Evolutionary conservation across 768 basidiomycete genomes (phyloP).

Genomic region (Cyclocybe cylindracea): DNA sequence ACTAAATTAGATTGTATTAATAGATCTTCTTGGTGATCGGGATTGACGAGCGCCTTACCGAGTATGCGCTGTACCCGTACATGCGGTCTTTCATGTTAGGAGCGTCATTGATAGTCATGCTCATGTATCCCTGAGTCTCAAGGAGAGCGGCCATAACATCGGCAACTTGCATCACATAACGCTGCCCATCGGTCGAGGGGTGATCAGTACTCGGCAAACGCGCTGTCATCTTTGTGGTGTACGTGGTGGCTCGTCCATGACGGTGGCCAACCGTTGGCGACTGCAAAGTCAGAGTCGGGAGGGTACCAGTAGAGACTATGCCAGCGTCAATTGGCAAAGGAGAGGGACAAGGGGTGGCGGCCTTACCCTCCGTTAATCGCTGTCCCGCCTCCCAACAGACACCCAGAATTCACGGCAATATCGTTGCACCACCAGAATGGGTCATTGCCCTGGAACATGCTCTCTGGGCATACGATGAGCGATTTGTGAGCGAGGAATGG

Average conservation of each 20-base stretch:
- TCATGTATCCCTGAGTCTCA: conserved; percentile 48
- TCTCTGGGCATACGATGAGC: conserved; percentile 33
- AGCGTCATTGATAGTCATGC: conserved; percentile 56
- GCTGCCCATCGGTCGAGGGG: conserved; percentile 60
- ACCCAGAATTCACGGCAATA: conserved; percentile 62
- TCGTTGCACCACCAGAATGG: conserved; percentile 71
- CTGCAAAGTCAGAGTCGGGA: conserved; percentile 48
- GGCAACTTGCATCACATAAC: conserved; percentile 54
- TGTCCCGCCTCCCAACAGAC: conserved; percentile 65
- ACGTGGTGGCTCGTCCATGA: conserved; percentile 53
- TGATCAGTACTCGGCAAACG: conserved; percentile 59
- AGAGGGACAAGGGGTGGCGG: not conserved
- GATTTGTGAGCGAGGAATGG: not conserved
- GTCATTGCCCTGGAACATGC: conserved; percentile 60
- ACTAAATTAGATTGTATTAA: conserved; percentile 23
- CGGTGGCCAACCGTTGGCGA: conserved; percentile 51
- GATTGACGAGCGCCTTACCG: conserved; percentile 26
- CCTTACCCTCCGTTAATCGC: conserved; percentile 65
- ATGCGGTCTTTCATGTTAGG: conserved; percentile 60
- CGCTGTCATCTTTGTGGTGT: conserved; percentile 47
- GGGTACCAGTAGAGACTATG: conserved; percentile 56
- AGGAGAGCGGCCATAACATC: conserved; percentile 46
- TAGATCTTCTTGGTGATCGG: not conserved
- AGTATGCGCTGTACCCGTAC: conserved; percentile 52
- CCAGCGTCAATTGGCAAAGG: not conserved